These are phyloP conservation scores for Thermothielavioides terrestris DNA, from an alignment of 495 filamentous ascomycete species.

Conservation along the genomic window DNA sequence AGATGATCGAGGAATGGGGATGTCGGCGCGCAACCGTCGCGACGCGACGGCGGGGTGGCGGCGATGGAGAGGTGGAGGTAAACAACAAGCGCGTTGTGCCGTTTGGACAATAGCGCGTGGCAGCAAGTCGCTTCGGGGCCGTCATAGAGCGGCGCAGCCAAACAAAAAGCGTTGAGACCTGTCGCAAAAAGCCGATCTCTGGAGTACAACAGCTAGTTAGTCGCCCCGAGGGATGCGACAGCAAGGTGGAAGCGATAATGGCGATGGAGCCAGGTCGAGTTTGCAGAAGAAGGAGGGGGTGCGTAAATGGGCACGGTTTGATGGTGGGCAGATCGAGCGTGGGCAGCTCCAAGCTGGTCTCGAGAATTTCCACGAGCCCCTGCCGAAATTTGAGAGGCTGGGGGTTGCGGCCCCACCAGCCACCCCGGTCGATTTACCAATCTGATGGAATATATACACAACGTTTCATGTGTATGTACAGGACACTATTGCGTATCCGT, in stretches of 20 bases:
- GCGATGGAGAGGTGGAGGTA: constrained; percentile 18
- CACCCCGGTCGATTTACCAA: too few species aligned
- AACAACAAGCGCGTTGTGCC: constrained; percentile 35
- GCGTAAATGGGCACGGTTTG: constrained; percentile 1
- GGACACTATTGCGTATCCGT: too few species aligned
- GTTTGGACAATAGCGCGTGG: constrained; percentile 25
- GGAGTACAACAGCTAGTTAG: constrained; percentile 13
- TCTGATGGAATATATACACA: too few species aligned
- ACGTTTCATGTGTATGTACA: too few species aligned
- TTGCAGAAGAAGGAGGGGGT: constrained; percentile 10
- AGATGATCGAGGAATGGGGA: constrained; percentile 2
- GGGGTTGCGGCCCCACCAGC: constrained; percentile 21
- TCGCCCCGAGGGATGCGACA: constrained; percentile 19
- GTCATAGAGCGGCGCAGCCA: constrained; percentile 6
- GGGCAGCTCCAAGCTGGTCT: background rate
- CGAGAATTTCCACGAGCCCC: constrained; percentile 15
- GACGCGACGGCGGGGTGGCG: constrained; percentile 7
- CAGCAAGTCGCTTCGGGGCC: background rate
- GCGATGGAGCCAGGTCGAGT: constrained; percentile 14
- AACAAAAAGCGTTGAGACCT: constrained; percentile 9
- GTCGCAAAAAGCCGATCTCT: constrained; percentile 1
- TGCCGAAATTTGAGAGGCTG: constrained; percentile 30
- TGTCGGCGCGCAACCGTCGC: background rate
- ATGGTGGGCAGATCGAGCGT: constrained; percentile 1
- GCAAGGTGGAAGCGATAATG: constrained; percentile 12